Conservation (phyloP, 148 eudicot genomes). For the Salicornia ramosissima region DNA sequence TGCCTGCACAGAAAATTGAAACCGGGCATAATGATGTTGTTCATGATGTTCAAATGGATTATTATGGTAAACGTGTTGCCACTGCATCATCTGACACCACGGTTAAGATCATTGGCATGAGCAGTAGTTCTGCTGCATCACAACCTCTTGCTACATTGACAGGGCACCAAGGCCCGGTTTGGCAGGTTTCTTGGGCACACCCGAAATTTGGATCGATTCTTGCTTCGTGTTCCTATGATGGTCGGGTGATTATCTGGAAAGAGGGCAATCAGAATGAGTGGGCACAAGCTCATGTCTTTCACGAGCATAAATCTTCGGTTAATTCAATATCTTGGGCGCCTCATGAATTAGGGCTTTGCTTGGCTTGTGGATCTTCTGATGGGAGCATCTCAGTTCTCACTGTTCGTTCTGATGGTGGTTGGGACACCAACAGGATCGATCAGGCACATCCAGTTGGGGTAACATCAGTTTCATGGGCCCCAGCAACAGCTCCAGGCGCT, state of each 20-base stretch:
- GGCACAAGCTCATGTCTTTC: slow-evolving; percentile 69
- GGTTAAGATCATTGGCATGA: slow-evolving; percentile 58
- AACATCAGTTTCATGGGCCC: slow-evolving; percentile 93
- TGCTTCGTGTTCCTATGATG: slow-evolving; percentile 94
- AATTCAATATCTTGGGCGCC: slow-evolving; percentile 94
- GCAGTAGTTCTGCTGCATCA: slow-evolving; percentile 46
- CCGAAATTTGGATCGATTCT: slow-evolving; percentile 77
- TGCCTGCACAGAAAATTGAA: slow-evolving; percentile 83
- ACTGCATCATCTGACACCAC: slow-evolving; percentile 73
- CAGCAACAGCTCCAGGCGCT: slow-evolving; percentile 75
- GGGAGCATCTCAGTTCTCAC: slow-evolving; percentile 75
- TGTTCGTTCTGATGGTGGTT: slow-evolving; percentile 70
- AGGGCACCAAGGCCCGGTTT: slow-evolving; percentile 88
- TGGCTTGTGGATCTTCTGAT: slow-evolving; percentile 91
- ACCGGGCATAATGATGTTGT: slow-evolving; percentile 73
- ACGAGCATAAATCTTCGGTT: slow-evolving; percentile 80
- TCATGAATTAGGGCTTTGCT: slow-evolving; percentile 78
- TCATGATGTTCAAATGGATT: slow-evolving; percentile 92
- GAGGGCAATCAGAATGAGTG: slow-evolving; percentile 84
- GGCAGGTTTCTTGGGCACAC: slow-evolving; percentile 96
- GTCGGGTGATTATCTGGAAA: slow-evolving; percentile 86
- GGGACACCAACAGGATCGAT: slow-evolving; percentile 77
- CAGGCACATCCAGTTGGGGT: slow-evolving; percentile 97
- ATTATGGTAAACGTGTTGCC: slow-evolving; percentile 85
- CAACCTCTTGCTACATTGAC: slow-evolving; percentile 70